These are phyloP conservation scores for Chenopodium suecicum DNA, from an alignment of 148 eudicot species.

Conservation along the genomic window DNA sequence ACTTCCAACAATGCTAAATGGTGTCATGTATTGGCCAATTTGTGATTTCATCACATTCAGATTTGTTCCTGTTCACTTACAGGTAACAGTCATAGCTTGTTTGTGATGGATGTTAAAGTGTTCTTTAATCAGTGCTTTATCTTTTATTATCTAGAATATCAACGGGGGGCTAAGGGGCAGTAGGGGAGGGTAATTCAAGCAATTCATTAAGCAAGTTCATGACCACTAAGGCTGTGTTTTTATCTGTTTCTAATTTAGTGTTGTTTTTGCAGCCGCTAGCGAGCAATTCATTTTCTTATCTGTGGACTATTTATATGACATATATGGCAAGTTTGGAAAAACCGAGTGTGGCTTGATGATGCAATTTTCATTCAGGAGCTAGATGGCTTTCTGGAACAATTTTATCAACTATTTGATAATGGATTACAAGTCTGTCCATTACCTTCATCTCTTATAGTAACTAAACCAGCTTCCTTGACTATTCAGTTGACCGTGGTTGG, in stretches of 20 bases:
- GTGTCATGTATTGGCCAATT: conserved; percentile 86
- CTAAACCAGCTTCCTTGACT: neutral
- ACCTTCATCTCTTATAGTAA: neutral
- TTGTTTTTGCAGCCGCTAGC: conserved; percentile 66
- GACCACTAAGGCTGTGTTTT: neutral
- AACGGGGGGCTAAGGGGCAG: neutral
- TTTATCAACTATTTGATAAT: neutral
- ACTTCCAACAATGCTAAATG: conserved; percentile 68
- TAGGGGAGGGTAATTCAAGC: neutral
- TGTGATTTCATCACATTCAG: conserved; percentile 90
- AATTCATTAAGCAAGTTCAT: too few relatives aligned
- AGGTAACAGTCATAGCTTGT: conserved; percentile 39
- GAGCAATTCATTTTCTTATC: conserved; percentile 73
- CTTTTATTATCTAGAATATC: neutral
- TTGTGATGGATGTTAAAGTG: neutral
- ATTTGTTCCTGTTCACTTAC: conserved; percentile 86
- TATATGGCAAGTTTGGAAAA: conserved; percentile 88
- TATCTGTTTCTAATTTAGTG: neutral
- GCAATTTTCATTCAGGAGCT: conserved; percentile 8
- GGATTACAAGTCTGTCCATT: conserved; percentile 3
- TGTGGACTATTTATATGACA: conserved; percentile 90
- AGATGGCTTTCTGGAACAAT: neutral
- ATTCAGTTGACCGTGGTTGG: neutral
- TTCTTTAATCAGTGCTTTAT: neutral
- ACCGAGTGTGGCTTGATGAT: conserved; percentile 26